These are phyloP conservation scores for Pichia terricola DNA, from an alignment of 1,139 yeast species.

Conservation along the genomic window DNA sequence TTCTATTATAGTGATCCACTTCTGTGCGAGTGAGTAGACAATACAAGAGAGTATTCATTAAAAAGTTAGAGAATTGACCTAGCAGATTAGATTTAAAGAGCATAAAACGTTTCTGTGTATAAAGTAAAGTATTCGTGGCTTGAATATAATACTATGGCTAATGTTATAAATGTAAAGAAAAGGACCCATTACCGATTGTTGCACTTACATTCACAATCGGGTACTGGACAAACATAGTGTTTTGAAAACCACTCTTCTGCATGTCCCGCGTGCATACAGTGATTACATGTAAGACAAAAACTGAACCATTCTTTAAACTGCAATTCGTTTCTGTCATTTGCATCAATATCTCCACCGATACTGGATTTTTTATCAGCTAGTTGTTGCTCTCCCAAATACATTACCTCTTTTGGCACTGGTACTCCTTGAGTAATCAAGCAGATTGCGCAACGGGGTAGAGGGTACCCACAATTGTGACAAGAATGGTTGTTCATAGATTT, in stretches of 20 bases:
- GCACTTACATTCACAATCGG: slow-evolving; percentile 82
- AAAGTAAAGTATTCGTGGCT: too few relatives aligned
- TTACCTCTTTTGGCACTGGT: slow-evolving; percentile 39
- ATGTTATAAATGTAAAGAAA: too few relatives aligned
- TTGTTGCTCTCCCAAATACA: slow-evolving; percentile 9
- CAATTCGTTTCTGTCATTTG: slow-evolving; percentile 14
- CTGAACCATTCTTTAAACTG: slow-evolving; percentile 70
- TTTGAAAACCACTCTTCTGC: slow-evolving; percentile 93
- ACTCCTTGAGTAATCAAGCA: slow-evolving; percentile 78
- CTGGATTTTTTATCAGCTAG: background rate
- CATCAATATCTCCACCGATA: background rate
- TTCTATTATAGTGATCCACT: too few relatives aligned
- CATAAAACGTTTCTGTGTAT: too few relatives aligned
- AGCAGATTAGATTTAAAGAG: too few relatives aligned
- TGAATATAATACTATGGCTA: too few relatives aligned
- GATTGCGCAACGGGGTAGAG: slow-evolving; percentile 87
- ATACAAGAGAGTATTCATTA: too few relatives aligned
- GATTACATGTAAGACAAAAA: slow-evolving; percentile 83
- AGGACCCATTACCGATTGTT: slow-evolving; percentile 32
- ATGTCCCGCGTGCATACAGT: slow-evolving; percentile 90
- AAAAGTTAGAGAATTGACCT: too few relatives aligned
- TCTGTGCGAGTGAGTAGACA: too few relatives aligned
- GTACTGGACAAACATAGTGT: slow-evolving; percentile 86
- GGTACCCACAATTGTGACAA: slow-evolving; percentile 82
- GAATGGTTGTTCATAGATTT: slow-evolving; percentile 20